Base-by-base conservation (phyloP, 345 rosid species). In the Rhizophora apiculata region DNA sequence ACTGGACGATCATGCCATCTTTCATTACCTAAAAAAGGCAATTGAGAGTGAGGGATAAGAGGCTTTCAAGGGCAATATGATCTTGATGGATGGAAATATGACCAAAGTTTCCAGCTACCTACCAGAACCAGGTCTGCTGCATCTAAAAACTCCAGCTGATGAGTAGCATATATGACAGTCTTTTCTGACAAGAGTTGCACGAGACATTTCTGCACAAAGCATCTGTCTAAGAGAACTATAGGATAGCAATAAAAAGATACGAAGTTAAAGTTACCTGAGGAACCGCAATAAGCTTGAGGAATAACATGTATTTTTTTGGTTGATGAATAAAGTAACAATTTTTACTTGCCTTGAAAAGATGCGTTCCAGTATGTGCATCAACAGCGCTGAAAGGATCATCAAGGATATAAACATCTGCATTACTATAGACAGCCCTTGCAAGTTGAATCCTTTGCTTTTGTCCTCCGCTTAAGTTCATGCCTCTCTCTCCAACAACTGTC, bases 301-400 rank as follows among this genome's bases (percentile, higher is more conserved):
- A 27, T 30, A 16, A 60, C 27, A 2, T 3, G 13, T 43, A 9
- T 36, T 36, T 43, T 43, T 43, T 11, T 13, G 15, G 15, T 27
- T 27, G 29, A 56, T 9, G 30, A 10, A 10, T 21, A 48, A n/a
- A 51, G 65, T 20, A 19, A 8, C 46, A 37, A 52, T 20, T 2
- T 26, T 52, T 69, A 67, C 75, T 69, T 83, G 80, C 94, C 88
- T 82, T 85, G 85, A 86, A 90, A 63, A 90, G 69, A 78, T 87
- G 88, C 13, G 89, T 79, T 61, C 90, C 94, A 29, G 94, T 88
- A 65, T 86, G 96, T 43, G 88, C 91, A 72, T 89, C 93, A 62
- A 91, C 91, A 18, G 93, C 88, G 60, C 91, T 87, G 61, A 89
- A 89, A 73, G 93, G 90, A 68, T 89, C 96, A 75, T 91, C 97